Conservation (phyloP, 2,329 filamentous ascomycete species). For the Ambrosiella beaveri region DNA sequence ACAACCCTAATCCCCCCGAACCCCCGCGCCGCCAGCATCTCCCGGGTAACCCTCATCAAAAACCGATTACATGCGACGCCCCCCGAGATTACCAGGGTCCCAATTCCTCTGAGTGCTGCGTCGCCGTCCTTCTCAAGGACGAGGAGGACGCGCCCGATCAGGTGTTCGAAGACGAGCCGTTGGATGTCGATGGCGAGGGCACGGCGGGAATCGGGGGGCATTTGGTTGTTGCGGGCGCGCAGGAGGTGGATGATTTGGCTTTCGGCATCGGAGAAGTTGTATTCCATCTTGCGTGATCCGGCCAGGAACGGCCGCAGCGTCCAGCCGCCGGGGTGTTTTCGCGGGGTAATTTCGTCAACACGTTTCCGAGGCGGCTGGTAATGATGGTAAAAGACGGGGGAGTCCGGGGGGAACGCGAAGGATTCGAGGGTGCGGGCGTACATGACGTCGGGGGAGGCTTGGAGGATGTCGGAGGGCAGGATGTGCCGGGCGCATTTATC, state of each 20-base stretch:
- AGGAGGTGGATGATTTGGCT: conserved; percentile 44
- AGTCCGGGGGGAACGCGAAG: conserved; percentile 50
- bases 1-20: conserved; percentile 42
- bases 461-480: conserved; percentile 43
- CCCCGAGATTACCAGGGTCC: conserved; percentile 65
- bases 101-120: conserved; percentile 21
- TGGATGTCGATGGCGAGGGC: conserved; percentile 57
- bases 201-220: conserved; percentile 42
- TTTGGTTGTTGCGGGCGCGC: conserved; percentile 20
- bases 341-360: conserved; percentile 36
- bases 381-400: conserved; percentile 14
- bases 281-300: conserved; percentile 39
- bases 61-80: conserved; percentile 80
- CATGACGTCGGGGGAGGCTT: conserved; percentile 44
- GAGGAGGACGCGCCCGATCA: conserved; percentile 57
- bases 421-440: conserved; percentile 66
- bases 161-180: conserved; percentile 72
- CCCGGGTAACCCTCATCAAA: conserved; percentile 47
- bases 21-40: conserved; percentile 46
- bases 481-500: conserved; percentile 73
- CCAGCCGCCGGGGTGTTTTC: conserved; percentile 35
- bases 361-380: conserved; percentile 44
- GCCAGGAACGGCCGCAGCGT: conserved; percentile 48
- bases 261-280: conserved; percentile 58
- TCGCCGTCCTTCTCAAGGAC: conserved; percentile 27